Conservation (phyloP, 1,284 basidiomycete genomes). For the Sanghuangporus sanghuang region DNA sequence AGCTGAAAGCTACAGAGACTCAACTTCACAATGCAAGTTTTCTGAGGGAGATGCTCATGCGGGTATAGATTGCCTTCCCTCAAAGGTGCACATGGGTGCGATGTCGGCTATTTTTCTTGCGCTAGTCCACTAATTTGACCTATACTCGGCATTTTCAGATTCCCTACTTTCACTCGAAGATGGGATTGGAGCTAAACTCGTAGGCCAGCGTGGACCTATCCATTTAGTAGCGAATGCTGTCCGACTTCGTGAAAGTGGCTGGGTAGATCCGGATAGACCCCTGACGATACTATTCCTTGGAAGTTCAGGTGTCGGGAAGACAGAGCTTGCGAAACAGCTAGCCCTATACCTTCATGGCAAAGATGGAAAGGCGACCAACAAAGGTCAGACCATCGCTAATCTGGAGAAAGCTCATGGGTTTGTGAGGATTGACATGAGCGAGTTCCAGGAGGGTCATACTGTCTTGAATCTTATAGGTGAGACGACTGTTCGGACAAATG, state of each 20-base stretch:
- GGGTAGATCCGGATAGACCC: slow-evolving; percentile 15
- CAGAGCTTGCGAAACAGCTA: slow-evolving; percentile 15
- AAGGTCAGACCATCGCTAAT: neutral
- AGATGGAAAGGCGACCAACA: neutral
- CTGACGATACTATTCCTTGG: slow-evolving; percentile 16
- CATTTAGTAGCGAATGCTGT: slow-evolving; percentile 7
- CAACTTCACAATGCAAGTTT: no score
- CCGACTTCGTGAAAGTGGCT: slow-evolving; percentile 10
- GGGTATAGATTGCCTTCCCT: neutral
- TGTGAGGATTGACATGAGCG: slow-evolving; percentile 15
- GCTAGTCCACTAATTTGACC: neutral
- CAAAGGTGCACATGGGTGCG: neutral
- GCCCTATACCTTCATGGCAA: slow-evolving; percentile 7
- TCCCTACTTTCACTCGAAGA: neutral
- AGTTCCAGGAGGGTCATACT: slow-evolving; percentile 9
- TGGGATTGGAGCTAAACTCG: slow-evolving; percentile 2
- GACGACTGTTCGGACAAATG: neutral
- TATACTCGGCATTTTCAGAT: neutral
- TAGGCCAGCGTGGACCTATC: slow-evolving; percentile 13
- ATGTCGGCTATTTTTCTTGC: neutral
- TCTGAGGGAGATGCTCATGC: no score
- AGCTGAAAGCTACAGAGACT: neutral
- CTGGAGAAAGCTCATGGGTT: slow-evolving; percentile 8
- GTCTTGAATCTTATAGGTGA: slow-evolving; percentile 9
- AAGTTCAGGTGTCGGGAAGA: slow-evolving; percentile 16